phyloP scores from a whole-genome alignment of 495 filamentous ascomycete genomes.

The Xylaria venustula region DNA sequence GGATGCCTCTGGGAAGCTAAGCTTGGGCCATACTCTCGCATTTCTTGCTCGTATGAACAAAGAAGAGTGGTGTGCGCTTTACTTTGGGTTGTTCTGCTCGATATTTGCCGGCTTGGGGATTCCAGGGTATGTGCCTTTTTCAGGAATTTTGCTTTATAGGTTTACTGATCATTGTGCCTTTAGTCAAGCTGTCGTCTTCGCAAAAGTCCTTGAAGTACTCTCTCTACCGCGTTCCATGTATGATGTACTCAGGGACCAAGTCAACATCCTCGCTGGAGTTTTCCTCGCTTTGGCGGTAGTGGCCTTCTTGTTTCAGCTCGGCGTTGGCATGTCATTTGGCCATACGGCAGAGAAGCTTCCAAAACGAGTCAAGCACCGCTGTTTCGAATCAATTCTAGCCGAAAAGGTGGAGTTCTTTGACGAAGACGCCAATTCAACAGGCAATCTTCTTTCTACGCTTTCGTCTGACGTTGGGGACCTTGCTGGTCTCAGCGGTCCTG shows the following conservation, averaged over 20 bases:
- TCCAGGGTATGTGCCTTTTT: background rate
- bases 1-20: background rate
- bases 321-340: constrained; percentile 59
- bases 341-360: constrained; percentile 71
- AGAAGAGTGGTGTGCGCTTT: background rate
- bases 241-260: background rate
- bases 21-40: background rate
- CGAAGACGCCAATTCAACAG: constrained; percentile 78
- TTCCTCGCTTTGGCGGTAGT: background rate
- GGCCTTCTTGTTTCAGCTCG: background rate
- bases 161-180: background rate
- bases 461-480: constrained; percentile 84
- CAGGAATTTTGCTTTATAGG: background rate
- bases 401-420: constrained; percentile 93
- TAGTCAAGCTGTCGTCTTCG: background rate
- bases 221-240: background rate
- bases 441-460: constrained; percentile 80
- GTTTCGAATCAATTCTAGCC: constrained; percentile 58
- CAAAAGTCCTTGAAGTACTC: background rate
- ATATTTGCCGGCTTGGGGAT: background rate
- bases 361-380: constrained; percentile 62
- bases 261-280: background rate
- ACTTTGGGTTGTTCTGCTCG: background rate
- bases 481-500: constrained; percentile 77
- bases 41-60: background rate